phyloP scores from a whole-genome alignment of 805 yeast species.

The Brettanomyces nanus region DNA sequence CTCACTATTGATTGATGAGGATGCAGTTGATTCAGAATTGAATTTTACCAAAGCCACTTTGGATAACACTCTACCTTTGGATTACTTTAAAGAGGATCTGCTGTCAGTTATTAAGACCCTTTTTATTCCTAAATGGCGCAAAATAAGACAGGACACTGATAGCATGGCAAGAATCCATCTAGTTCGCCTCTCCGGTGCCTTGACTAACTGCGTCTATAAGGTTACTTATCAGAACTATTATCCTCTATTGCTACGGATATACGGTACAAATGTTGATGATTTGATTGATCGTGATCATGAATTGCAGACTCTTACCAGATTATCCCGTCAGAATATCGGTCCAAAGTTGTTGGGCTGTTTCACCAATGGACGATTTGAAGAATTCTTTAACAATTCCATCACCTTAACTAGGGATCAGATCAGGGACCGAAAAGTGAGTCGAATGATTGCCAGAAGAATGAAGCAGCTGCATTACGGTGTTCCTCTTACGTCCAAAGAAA shows the following conservation, averaged over 20 bases:
- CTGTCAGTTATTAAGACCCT: slow-evolving; percentile 54
- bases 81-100: slow-evolving; percentile 78
- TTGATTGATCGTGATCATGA: slow-evolving; percentile 84
- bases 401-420: slow-evolving; percentile 70
- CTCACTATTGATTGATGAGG: slow-evolving; percentile 3
- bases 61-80: slow-evolving; percentile 74
- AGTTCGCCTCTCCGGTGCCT: slow-evolving; percentile 78
- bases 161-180: slow-evolving; percentile 40
- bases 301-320: slow-evolving; percentile 59
- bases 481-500: slow-evolving; percentile 50
- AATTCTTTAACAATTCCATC: slow-evolving; percentile 74
- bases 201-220: slow-evolving; percentile 83
- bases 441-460: slow-evolving; percentile 93
- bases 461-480: slow-evolving; percentile 84
- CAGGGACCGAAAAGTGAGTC: slow-evolving; percentile 65
- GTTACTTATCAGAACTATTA: slow-evolving; percentile 37
- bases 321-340: slow-evolving; percentile 75
- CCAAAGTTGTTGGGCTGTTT: slow-evolving; percentile 86
- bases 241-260: slow-evolving; percentile 71
- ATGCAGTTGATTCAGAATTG: slow-evolving; percentile 9
- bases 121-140: slow-evolving; percentile 74
- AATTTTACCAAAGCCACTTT: slow-evolving; percentile 42
- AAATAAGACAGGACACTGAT: slow-evolving; percentile 29
- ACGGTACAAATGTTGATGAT: slow-evolving; percentile 80
- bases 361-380: slow-evolving; percentile 89